Percentiles rank a stretch among this genome's conserved stretches.
phyloP scores from a whole-genome alignment of 345 rosid species.

The Salix arbutifolia region DNA sequence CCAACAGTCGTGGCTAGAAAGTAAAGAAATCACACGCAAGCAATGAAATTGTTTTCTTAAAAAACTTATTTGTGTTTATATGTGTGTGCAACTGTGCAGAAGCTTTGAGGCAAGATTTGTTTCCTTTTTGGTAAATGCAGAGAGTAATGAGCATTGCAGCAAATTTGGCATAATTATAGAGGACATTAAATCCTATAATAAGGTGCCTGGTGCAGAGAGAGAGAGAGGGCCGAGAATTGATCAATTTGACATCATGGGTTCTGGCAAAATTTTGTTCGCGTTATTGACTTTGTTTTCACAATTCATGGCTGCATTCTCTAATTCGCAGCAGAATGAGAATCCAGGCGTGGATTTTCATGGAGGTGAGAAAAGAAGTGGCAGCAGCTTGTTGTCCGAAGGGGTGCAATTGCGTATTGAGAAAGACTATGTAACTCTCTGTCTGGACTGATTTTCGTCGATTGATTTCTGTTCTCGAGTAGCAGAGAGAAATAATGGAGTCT shows the following conservation, averaged over 20 bases:
- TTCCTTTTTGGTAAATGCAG: neutral
- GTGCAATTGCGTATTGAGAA: conserved; percentile 6
- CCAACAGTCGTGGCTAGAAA: neutral
- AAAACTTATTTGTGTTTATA: neutral
- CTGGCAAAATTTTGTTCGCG: neutral
- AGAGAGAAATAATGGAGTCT: neutral
- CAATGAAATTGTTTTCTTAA: neutral
- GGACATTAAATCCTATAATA: no score
- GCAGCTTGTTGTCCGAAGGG: neutral
- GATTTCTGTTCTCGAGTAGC: neutral
- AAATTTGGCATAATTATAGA: no score
- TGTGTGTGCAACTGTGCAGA: neutral
- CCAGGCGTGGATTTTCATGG: neutral
- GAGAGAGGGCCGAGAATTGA: no score
- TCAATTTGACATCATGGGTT: neutral
- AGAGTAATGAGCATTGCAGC: neutral
- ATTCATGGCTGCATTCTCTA: neutral
- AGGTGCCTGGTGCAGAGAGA: no score
- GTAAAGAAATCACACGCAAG: neutral
- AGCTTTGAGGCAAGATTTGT: neutral
- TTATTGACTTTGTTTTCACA: neutral
- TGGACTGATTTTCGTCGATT: neutral
- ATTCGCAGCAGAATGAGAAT: neutral
- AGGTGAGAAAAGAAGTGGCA: neutral
- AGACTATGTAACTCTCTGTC: conserved; percentile 8